Base-by-base conservation (phyloP, 805 yeast genomes). In the Candida mattraensis region DNA sequence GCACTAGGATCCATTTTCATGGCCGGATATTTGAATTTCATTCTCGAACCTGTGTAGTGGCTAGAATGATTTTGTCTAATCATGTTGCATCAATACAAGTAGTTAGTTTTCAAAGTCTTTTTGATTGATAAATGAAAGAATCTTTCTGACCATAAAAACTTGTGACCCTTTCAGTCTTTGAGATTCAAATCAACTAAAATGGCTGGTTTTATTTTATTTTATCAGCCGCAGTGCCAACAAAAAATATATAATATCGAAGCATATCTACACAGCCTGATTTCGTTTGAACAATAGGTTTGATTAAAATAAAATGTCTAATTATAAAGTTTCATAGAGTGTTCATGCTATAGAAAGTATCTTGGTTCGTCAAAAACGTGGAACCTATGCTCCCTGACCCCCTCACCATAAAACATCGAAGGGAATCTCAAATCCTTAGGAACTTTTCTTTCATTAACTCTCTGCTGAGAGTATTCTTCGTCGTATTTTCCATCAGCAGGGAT, bases 351-450 rank as follows among this genome's bases (percentile, higher is more conserved):
- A 53, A 75, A 87, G 56, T 89, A 89, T 45, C 95, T 74, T 3
- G 99, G 99, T 60, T 84, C 93, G 47, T 87, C 93, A 61, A 93
- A 88, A 1, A 93, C 99, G 60, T 93, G 98, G 69, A 83, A 93
- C 46, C 78, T 70, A 60, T 93, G 99, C 2, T 91, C 98, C 47
- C 96, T 77, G 16, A 88, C 89, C 30, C 99, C 99, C 19, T 85
- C 89, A 8, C 95, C 97, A 45, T 77, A 70, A 61, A 91, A 88
- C 50, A 75, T 64, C 6, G 64, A 61, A 2, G 98, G 98, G 76
- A 88, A 87, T 50, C 85, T 70, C 51, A 80, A 67, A 34, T 73
- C 80, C 39, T 70, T 74, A 14, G 76, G 74, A 13, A 86, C 80
- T 15, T 70, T 66, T 4, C 56, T 52, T 57, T 83, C 88, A 10